These are phyloP conservation scores for Pascua sp. DNA, from an alignment of 1,284 basidiomycete genomes.

Conservation along the genomic window DNA sequence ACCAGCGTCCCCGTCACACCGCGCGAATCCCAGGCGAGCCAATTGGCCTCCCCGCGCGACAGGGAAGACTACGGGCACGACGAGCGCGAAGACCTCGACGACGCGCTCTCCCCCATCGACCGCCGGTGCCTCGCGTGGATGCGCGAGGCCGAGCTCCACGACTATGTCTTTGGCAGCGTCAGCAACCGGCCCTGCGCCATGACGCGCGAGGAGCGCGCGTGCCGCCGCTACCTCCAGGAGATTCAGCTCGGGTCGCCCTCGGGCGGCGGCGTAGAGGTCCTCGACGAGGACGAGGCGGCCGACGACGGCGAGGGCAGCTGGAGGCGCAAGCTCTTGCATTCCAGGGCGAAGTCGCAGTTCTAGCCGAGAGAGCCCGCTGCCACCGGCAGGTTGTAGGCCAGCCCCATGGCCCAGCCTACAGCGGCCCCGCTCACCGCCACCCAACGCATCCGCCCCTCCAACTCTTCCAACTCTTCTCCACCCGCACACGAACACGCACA, in stretches of 20 bases:
- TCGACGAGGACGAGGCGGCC: conserved; percentile 8
- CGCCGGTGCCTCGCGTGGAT: conserved; percentile 16
- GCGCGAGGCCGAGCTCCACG: conserved; percentile 17
- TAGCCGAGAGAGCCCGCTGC: no score
- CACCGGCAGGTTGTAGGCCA: no score
- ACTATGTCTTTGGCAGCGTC: conserved; percentile 14
- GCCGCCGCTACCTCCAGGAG: background rate
- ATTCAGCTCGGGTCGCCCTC: no score
- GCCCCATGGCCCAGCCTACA: no score
- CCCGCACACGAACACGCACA: no score
- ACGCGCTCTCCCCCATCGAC: conserved; percentile 7
- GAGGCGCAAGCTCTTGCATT: no score
- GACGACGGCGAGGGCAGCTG: background rate
- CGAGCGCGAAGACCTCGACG: background rate
- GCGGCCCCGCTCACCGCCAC: no score
- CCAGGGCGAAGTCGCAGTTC: no score
- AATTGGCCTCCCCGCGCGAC: background rate
- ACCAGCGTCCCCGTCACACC: background rate
- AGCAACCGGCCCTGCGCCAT: background rate
- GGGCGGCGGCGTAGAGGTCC: conserved; percentile 2
- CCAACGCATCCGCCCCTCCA: no score
- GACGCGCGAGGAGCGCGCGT: conserved; percentile 1
- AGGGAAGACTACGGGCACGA: background rate
- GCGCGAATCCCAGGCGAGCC: no score
- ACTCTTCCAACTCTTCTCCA: no score